Base-by-base conservation (phyloP, 2,329 filamentous ascomycete genomes). In the Ambrosiella xylebori region DNA sequence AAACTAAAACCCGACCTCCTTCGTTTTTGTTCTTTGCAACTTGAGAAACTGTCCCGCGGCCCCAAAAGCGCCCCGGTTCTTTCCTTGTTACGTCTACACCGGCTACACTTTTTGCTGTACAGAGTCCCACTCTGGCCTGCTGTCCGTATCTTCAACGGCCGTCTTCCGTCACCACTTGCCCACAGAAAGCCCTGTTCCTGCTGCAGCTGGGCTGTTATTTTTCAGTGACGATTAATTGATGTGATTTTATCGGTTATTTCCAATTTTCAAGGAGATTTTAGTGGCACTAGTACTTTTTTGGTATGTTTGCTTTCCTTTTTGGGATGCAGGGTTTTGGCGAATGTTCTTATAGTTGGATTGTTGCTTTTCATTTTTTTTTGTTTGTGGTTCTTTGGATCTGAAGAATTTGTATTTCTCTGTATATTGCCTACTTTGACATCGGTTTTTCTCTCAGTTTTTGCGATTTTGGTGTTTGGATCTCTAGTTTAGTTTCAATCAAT, bases 1-100 rank as follows among this genome's bases (percentile, higher is more conserved):
- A 61, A 61, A 61, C 59, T 61, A 61, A 58, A 52, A 45, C 59
- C 59, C 56, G 59, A 61, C 59, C 59, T 58, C 59, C 59, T 58
- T 49, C 44, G 36, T 58, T 57, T 54, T 11, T 51, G 9, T n/a
- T 15, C 47, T 56, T 5, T 41, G 52, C 27, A 27, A 27, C 27
- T 27, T 4, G 27, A 27, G 27, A 27, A 13, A 45, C 27, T 51
- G 47, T 15, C 47, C 47, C 47, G 47, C 47, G 47, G 47, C 35
- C 47, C 47, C 27, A 15, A 35, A 27, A 11, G 17, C 15, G 15
- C 53, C 54, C 49, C 50, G 36, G 51, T 59, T 53, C 27, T 49
- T 39, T 60, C 39, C 36, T 51, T 51, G 27, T 51, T 19, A n/a
- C 17, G 12, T 52, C 27, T n/a, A 27, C 27, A 5, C 50, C 3